A percentile compares a stretch with the other conserved stretches of the same genome.
phyloP scores from a whole-genome alignment of 495 filamentous ascomycete species.

The Tuber brumale region DNA sequence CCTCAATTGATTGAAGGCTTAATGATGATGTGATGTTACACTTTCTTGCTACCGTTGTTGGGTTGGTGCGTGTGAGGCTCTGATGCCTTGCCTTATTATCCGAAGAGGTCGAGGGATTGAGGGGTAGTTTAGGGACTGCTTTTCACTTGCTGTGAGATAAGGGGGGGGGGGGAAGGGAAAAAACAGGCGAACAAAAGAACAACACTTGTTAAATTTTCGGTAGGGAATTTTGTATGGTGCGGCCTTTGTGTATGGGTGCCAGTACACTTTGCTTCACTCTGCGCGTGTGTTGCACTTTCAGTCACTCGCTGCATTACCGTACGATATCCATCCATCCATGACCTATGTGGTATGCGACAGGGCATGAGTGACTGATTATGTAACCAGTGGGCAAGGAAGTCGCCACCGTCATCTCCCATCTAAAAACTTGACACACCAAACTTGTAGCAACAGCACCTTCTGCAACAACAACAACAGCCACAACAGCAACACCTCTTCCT shows the following conservation, averaged over 20 bases:
- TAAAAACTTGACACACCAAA: neutral
- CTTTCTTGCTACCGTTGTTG: neutral
- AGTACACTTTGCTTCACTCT: neutral
- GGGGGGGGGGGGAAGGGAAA: neutral
- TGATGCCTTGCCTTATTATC: neutral
- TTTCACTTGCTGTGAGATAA: neutral
- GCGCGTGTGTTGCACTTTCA: neutral
- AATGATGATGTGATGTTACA: neutral
- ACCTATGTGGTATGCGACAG: neutral
- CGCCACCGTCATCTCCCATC: neutral
- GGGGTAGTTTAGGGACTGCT: neutral
- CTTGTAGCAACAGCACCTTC: no score
- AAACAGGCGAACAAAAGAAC: neutral
- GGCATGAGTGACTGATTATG: neutral
- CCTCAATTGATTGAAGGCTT: neutral
- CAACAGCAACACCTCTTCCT: neutral
- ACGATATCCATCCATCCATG: neutral
- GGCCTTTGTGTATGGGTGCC: neutral
- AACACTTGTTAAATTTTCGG: neutral
- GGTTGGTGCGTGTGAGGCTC: neutral
- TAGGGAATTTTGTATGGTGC: neutral
- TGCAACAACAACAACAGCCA: conserved; percentile 8
- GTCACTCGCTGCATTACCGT: neutral
- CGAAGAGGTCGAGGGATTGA: neutral
- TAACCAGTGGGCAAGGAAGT: neutral